These are phyloP conservation scores for Aspergillus bridgeri DNA, from an alignment of 495 filamentous ascomycete genomes.

Conservation along the genomic window DNA sequence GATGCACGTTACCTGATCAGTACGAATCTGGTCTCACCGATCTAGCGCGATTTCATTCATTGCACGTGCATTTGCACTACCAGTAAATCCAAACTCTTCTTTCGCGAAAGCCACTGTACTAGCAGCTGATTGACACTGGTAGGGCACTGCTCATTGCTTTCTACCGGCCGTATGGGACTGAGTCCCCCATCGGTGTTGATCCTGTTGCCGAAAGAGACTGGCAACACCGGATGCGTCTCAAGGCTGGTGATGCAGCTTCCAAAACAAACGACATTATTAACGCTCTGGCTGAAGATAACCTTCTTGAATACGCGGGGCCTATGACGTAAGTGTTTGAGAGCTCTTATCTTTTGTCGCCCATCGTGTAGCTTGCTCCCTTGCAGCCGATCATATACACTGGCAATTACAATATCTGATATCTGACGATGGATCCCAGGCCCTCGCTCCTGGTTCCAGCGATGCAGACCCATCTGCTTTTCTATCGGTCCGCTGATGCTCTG, in stretches of 20 bases:
- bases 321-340: slow-evolving; percentile 33
- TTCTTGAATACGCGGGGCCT: slow-evolving; percentile 26
- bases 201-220: slow-evolving; percentile 14
- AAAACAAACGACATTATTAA: slow-evolving; percentile 34
- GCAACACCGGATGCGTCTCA: slow-evolving; percentile 19
- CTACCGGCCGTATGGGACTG: slow-evolving; percentile 25
- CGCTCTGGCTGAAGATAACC: slow-evolving; percentile 27
- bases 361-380: no score
- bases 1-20: slow-evolving; percentile 19
- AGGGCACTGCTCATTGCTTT: slow-evolving; percentile 31
- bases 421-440: slow-evolving; percentile 20
- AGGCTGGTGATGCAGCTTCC: slow-evolving; percentile 27
- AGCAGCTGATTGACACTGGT: slow-evolving; percentile 6
- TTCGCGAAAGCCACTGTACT: background rate
- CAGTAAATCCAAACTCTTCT: slow-evolving; percentile 17
- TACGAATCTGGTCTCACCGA: slow-evolving; percentile 12
- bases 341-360: no score
- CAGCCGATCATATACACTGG: no score
- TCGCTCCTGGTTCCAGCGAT: slow-evolving; percentile 38
- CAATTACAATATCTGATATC: no score
- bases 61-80: slow-evolving; percentile 36
- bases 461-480: slow-evolving; percentile 37
- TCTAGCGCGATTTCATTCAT: slow-evolving; percentile 21
- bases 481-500: slow-evolving; percentile 26
- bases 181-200: slow-evolving; percentile 14